Percentiles rank a stretch among this genome's conserved stretches.
Evolutionary conservation across 2,329 filamentous ascomycete genomes (phyloP).

Genomic region (Arthrinium puccinioides): DNA sequence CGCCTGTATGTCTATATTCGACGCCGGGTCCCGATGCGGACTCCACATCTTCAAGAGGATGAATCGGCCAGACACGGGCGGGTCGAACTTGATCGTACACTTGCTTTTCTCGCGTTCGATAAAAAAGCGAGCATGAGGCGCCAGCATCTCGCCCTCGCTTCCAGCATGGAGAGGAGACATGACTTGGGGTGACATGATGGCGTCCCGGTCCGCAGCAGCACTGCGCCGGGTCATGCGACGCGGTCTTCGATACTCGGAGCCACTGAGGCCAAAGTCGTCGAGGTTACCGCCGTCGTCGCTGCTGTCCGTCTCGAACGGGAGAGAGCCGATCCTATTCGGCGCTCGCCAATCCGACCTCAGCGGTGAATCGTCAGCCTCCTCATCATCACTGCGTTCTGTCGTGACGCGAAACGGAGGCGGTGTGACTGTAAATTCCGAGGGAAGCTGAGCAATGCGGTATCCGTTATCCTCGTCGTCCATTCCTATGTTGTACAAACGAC

Average conservation of each 20-base stretch:
- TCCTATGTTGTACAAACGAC: conserved; percentile 36
- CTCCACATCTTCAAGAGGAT: conserved; percentile 90
- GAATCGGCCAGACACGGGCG: conserved; percentile 72
- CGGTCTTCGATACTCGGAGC: conserved; percentile 19
- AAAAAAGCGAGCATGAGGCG: conserved; percentile 73
- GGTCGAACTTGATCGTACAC: conserved; percentile 80
- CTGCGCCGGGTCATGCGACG: conserved; percentile 18
- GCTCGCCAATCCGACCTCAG: conserved; percentile 27
- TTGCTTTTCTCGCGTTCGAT: conserved; percentile 77
- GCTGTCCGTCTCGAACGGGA: conserved; percentile 46
- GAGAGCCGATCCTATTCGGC: conserved; percentile 44
- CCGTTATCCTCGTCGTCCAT: conserved; percentile 35
- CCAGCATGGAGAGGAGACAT: too few species aligned
- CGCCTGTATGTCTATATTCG: conserved; percentile 85
- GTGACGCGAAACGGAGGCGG: conserved; percentile 46
- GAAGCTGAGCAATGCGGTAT: conserved; percentile 46
- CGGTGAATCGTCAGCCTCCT: conserved; percentile 39
- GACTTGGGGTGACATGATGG: conserved; percentile 41
- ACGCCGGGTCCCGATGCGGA: conserved; percentile 53
- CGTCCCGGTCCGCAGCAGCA: conserved; percentile 24
- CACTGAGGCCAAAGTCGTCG: conserved; percentile 24
- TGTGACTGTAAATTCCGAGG: conserved; percentile 43
- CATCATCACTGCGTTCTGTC: conserved; percentile 54
- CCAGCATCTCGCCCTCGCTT: conserved; percentile 55
- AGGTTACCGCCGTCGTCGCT: conserved; percentile 28